Percentiles rank a stretch among this genome's conserved stretches.
Conservation (phyloP, 768 basidiomycete genomes). For the Lactarius evosmus region DNA sequence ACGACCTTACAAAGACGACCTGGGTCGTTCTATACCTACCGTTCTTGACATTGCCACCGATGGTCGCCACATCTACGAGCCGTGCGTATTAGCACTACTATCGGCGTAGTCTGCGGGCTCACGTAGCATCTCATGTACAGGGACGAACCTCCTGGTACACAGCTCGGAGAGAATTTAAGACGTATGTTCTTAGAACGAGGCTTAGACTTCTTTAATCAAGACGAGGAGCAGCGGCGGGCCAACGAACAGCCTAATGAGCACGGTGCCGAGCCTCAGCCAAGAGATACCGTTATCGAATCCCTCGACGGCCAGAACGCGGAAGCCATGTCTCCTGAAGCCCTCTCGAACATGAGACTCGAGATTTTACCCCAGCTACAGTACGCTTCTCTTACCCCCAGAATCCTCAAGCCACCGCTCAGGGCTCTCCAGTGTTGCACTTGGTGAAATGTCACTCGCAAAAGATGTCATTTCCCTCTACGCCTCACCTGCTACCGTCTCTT, state of each 20-base stretch:
- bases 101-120: conserved; percentile 11
- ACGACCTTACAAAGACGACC: conserved; percentile 77
- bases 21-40: conserved; percentile 56
- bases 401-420: not conserved
- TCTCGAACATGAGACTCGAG: conserved; percentile 69
- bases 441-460: conserved; percentile 75
- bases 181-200: conserved; percentile 76
- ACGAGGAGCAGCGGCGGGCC: conserved; percentile 31
- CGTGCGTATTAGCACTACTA: conserved; percentile 44
- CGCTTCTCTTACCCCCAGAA: conserved; percentile 34
- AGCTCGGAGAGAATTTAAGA: conserved; percentile 61
- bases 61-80: conserved; percentile 66
- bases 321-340: conserved; percentile 69
- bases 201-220: conserved; percentile 65
- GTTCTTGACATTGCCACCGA: conserved; percentile 68
- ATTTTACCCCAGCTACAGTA: conserved; percentile 71
- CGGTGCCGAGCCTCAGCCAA: conserved; percentile 32
- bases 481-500: conserved; percentile 25
- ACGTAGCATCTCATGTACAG: conserved; percentile 27
- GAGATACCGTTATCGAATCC: conserved; percentile 33
- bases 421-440: conserved; percentile 57
- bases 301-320: conserved; percentile 37
- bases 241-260: conserved; percentile 24
- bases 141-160: conserved; percentile 50
- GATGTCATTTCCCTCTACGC: conserved; percentile 65